These are phyloP conservation scores for Fusarium sulawesiense DNA, from an alignment of 2,329 filamentous ascomycete genomes.

Conservation along the genomic window DNA sequence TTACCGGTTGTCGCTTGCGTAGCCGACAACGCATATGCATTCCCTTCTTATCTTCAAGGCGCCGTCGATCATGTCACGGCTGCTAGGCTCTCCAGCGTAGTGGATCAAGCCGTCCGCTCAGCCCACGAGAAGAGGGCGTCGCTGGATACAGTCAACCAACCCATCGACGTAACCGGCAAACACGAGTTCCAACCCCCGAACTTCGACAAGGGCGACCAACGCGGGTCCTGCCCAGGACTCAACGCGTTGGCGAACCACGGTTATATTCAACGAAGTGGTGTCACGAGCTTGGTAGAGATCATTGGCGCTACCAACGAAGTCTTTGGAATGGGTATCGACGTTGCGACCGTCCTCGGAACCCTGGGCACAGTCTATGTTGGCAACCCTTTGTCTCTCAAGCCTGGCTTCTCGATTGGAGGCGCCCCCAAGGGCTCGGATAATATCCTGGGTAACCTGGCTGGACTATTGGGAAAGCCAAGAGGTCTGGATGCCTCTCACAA, in stretches of 20 bases:
- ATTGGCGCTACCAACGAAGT: conserved; percentile 26
- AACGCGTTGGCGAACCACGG: conserved; percentile 54
- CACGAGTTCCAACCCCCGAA: conserved; percentile 46
- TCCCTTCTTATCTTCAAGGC: conserved; percentile 3
- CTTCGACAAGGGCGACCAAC: conserved; percentile 42
- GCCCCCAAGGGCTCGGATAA: conserved; percentile 2
- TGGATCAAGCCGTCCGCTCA: neutral
- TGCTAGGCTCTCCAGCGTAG: conserved; percentile 1
- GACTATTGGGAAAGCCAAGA: conserved; percentile 17
- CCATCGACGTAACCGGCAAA: conserved; percentile 17
- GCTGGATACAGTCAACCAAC: neutral
- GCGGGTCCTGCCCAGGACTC: conserved; percentile 51
- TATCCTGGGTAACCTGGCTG: conserved; percentile 12
- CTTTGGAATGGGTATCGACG: conserved; percentile 17
- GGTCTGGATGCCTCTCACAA: conserved; percentile 18
- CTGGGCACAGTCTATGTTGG: conserved; percentile 24
- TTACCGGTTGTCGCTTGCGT: neutral
- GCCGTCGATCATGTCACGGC: neutral
- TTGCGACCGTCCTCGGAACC: conserved; percentile 7
- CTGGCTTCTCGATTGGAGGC: conserved; percentile 22
- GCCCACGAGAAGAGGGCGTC: neutral
- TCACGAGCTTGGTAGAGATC: conserved; percentile 32
- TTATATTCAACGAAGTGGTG: conserved; percentile 43
- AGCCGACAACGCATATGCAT: neutral
- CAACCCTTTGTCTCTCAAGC: conserved; percentile 17